These are phyloP conservation scores for Pyricularia grisea DNA, from an alignment of 2,329 filamentous ascomycete genomes.

Conservation along the genomic window DNA sequence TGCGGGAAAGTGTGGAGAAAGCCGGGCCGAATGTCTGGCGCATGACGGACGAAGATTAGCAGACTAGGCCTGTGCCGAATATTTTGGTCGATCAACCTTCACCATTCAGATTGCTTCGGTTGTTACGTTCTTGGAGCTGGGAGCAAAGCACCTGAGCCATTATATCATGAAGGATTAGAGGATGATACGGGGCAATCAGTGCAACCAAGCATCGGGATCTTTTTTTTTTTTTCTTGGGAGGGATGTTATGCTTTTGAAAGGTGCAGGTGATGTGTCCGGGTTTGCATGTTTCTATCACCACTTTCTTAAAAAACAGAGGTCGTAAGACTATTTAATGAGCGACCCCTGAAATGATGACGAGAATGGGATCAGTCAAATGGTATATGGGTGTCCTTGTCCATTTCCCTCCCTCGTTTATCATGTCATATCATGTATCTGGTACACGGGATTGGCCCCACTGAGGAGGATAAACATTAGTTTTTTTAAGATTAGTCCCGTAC, in stretches of 20 bases:
- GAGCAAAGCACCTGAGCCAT: background rate
- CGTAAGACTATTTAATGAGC: background rate
- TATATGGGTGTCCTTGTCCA: background rate
- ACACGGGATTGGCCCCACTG: background rate
- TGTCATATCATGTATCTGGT: background rate
- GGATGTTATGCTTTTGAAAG: no score
- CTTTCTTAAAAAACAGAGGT: background rate
- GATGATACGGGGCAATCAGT: background rate
- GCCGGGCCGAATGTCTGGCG: conserved; percentile 21
- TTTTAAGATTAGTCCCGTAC: background rate
- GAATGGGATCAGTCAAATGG: background rate
- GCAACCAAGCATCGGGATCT: no score
- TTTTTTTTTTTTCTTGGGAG: no score
- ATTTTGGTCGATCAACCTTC: background rate
- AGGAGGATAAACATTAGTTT: background rate
- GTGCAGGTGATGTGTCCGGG: no score
- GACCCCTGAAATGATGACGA: background rate
- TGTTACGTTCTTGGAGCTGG: background rate
- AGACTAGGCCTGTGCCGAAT: background rate
- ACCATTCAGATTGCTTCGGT: background rate
- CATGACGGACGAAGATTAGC: conserved; percentile 10
- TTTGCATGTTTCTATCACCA: background rate
- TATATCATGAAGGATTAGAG: background rate
- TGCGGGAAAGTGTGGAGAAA: conserved; percentile 27
- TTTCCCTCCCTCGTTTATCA: background rate